Percentiles rank a stretch among this genome's conserved stretches.
Evolutionary conservation across 1,139 yeast species (phyloP).

Genomic region (Nakaseomyces delphensis): DNA sequence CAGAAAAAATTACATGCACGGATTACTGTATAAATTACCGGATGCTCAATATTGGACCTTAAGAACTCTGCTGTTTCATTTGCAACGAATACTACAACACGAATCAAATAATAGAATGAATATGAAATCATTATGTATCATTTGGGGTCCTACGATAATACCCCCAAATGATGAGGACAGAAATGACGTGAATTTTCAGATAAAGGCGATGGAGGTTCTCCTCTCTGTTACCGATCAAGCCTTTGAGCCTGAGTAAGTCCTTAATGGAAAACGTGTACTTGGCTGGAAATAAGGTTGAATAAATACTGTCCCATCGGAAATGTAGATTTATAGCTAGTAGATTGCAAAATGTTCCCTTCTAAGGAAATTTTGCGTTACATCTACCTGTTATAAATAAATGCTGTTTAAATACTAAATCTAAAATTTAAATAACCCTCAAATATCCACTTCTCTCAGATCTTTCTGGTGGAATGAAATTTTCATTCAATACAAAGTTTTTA

Average conservation of each 20-base stretch:
- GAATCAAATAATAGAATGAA: constrained; percentile 71
- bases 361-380: no score
- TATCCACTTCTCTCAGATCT: not conserved
- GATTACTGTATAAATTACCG: constrained; percentile 78
- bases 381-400: no score
- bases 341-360: no score
- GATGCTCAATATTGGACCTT: constrained; percentile 93
- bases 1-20: constrained; percentile 70
- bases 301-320: no score
- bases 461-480: not conserved
- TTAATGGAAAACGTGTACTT: not conserved
- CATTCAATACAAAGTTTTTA: not conserved
- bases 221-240: constrained; percentile 79
- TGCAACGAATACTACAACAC: constrained; percentile 61
- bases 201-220: constrained; percentile 74
- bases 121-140: constrained; percentile 65
- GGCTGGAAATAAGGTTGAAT: no score
- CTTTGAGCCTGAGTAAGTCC: constrained; percentile 57
- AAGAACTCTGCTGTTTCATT: constrained; percentile 74
- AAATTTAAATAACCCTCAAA: not conserved
- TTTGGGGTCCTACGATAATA: constrained; percentile 91
- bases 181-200: constrained; percentile 74
- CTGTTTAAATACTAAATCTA: no score
- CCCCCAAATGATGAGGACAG: constrained; percentile 53
- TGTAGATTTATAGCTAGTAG: no score